Percentiles rank a stretch among this genome's conserved stretches.
Conservation (phyloP, 2,329 filamentous ascomycete species). For the Fusarium sp. region DNA sequence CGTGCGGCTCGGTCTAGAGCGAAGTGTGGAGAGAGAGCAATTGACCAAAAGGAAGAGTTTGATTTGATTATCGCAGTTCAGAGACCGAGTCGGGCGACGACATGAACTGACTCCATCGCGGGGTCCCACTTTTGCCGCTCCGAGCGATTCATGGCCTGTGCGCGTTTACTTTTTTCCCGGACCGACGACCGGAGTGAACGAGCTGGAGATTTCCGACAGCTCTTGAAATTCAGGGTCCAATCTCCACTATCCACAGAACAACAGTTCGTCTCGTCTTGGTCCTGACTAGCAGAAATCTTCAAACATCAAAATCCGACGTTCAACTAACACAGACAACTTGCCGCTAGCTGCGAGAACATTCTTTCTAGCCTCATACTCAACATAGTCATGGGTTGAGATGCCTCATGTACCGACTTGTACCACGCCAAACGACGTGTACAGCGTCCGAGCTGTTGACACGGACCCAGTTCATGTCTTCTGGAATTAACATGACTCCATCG, state of each 20-base stretch:
- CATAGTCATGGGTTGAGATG: slow-evolving; percentile 11
- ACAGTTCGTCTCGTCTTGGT: slow-evolving; percentile 1
- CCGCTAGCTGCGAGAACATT: slow-evolving; percentile 13
- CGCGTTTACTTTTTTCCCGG: slow-evolving; percentile 46
- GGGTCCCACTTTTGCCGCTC: slow-evolving; percentile 20
- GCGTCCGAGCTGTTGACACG: slow-evolving; percentile 13
- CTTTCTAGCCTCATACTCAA: slow-evolving; percentile 31
- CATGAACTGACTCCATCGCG: slow-evolving; percentile 36
- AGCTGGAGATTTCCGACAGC: slow-evolving; percentile 13
- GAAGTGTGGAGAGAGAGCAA: slow-evolving; percentile 6
- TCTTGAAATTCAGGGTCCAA: slow-evolving; percentile 36
- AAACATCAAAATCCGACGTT: neutral
- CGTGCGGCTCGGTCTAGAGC: neutral
- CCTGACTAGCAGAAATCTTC: slow-evolving; percentile 21
- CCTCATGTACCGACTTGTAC: slow-evolving; percentile 40
- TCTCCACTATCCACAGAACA: slow-evolving; percentile 23
- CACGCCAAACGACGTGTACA: slow-evolving; percentile 17
- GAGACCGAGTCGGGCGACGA: slow-evolving; percentile 13
- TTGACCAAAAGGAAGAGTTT: slow-evolving; percentile 35
- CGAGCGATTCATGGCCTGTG: slow-evolving; percentile 26
- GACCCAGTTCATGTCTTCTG: slow-evolving; percentile 26
- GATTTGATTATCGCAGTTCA: slow-evolving; percentile 27
- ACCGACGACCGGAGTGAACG: neutral
- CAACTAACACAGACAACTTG: slow-evolving; percentile 31
- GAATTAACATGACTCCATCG: slow-evolving; percentile 25